Evolutionary conservation across 75 land plant species (phyloP), one percentile per base, ranked within the genome.

Genomic region (Pinus tabuliformis): DNA sequence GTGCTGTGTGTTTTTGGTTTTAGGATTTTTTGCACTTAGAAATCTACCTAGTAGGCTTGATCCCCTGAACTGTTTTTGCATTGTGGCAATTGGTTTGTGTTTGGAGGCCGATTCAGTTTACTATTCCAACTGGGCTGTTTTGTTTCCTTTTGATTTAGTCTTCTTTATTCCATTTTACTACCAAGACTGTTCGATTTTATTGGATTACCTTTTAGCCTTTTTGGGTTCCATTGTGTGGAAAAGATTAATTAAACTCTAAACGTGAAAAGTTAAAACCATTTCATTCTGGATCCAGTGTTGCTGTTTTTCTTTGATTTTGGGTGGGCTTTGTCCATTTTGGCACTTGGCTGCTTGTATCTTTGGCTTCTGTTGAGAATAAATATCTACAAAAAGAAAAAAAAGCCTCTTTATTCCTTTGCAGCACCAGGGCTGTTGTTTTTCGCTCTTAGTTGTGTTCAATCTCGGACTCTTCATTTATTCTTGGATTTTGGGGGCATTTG

Each of bases 221-320:
- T 36, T 42, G 52, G 20, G 37, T 21, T 8, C 24, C 52, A 18
- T 33, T 65, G 70, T 65, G 30, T 36, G 5, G 52, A 64, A 64
- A 64, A 64, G 20, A 64, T 64, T 33, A 39, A 64, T 33, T 18
- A 64, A 64, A 13, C 18, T 16, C 39, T 33, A 22, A 18, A 33
- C 15, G 3, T 7, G 9, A 33, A 15, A 30, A 30, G 30, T 30
- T 30, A 30, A 45, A 54, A 75, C 45, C 64, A 76, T 30, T 37
- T 16, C 64, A 58, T n/a, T 18, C 18, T 42, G 49, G 24, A 49
- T 20, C 37, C 20, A 45, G 6, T 70, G 45, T 28, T 70, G 83
- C 72, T 28, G 20, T 73, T 63, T 58, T 58, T 73, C 33, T 22
- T 72, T 42, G 73, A 22, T 42, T 18, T 73, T 22, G 61, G 75